Conservation (phyloP, 1,284 basidiomycete genomes). For the Kwoniella shivajii region DNA sequence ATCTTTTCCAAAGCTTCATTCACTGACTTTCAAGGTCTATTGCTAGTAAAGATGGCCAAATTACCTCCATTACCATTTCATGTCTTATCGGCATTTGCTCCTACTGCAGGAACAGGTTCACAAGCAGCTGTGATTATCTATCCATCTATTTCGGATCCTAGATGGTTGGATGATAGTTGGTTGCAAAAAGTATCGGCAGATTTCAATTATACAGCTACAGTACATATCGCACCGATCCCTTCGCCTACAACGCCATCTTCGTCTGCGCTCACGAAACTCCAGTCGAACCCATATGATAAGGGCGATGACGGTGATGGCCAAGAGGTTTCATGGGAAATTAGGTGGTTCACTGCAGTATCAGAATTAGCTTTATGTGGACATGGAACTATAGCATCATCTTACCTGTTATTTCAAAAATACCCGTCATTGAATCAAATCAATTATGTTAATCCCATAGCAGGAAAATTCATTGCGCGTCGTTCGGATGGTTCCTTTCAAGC, state of each 20-base stretch:
- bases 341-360: conserved; percentile 45
- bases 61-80: not conserved
- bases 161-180: not conserved
- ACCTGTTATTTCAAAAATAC: conserved; percentile 32
- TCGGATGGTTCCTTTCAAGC: too few relatives aligned
- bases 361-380: conserved; percentile 47
- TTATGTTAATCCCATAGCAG: not conserved
- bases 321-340: conserved; percentile 29
- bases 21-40: not conserved
- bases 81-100: not conserved
- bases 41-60: too few relatives aligned
- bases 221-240: not conserved
- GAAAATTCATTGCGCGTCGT: too few relatives aligned
- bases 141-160: not conserved
- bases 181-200: not conserved
- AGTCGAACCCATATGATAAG: too few relatives aligned
- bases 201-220: conserved; percentile 5
- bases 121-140: not conserved
- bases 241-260: too few relatives aligned
- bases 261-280: too few relatives aligned
- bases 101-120: not conserved
- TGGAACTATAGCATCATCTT: conserved; percentile 42
- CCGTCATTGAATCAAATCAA: conserved; percentile 16
- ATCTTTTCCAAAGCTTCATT: not conserved
- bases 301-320: not conserved